Base-by-base conservation (phyloP, 352 stramenopile species). In the Pythium aristosporum region DNA sequence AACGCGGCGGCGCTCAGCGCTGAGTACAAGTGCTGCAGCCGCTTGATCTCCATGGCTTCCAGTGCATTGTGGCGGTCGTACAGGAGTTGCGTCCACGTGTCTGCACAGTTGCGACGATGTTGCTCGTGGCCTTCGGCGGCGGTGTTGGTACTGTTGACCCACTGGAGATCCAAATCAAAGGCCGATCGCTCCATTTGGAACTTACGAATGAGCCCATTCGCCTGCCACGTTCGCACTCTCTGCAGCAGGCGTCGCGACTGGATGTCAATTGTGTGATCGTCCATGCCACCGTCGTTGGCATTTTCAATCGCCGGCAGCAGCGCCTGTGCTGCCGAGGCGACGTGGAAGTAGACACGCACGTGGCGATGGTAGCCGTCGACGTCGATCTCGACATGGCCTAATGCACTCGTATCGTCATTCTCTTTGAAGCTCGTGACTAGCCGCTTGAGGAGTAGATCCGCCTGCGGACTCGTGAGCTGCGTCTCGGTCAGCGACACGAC, bases 311-410 rank as follows among this genome's bases (percentile, higher is more conserved):
- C 25, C 25, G 57, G 57, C 16, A 57, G 20, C 5, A 64, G 36
- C 21, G 42, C 34, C 28, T 15, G 23, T 5, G 80, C 83, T 49
- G 83, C 67, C 42, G 84, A 80, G 8, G 77, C 69, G 1, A 92
- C 65, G 48, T 92, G 83, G 44, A 89, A 87, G 7, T 79, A 61
- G 8, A 89, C 44, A n/a, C 69, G 67, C 43, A 78, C 58, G 5
- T 74, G 77, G 55, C 76, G 87, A 51, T 87, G 55, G 48, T 92
- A 92, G 10, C 83, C 83, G 34, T 90, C 78, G 25, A 82, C 81
- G 18, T 77, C 65, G 54, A 75, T 65, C 25, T 77, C 69, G n/a
- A 72, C 65, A 50, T 77, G 62, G 32, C 62, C 67, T 12, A 55
- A 42, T 11, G 48, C 16, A 42, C 32, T 57, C 2, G 28, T 23